phyloP scores from a whole-genome alignment of 306 rosid species.

The Inga oerstediana region DNA sequence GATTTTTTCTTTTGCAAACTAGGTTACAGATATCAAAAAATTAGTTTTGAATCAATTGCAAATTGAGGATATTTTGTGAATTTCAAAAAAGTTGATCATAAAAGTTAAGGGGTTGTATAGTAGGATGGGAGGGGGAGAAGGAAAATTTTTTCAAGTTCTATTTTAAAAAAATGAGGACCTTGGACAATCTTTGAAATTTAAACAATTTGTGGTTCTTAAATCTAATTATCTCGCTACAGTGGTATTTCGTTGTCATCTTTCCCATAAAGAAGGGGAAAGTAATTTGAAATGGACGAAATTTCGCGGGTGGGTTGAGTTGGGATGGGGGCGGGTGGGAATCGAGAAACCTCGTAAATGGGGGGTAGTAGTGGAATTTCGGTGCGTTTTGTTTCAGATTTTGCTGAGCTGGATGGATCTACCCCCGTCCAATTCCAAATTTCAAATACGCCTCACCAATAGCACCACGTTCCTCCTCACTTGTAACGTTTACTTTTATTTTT shows the following conservation, averaged over 20 bases:
- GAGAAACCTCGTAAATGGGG: background rate
- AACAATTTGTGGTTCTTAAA: background rate
- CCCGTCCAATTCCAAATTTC: background rate
- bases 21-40: no score
- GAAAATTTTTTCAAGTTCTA: no score
- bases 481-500: background rate
- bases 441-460: background rate
- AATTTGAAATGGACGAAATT: slow-evolving; percentile 1
- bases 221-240: background rate
- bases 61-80: no score
- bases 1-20: no score
- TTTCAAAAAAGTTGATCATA: no score
- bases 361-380: background rate
- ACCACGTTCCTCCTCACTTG: background rate
- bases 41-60: no score
- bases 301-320: background rate
- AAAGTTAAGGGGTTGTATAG: no score
- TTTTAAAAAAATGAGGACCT: no score
- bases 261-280: background rate
- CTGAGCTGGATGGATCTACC: background rate
- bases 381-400: background rate
- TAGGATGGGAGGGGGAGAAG: no score
- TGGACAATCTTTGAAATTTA: background rate
- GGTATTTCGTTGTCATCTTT: background rate
- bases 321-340: background rate